A percentile compares a stretch with the other conserved stretches of the same genome.
phyloP scores from a whole-genome alignment of 164 flowering plant species.

The Piper longum region DNA sequence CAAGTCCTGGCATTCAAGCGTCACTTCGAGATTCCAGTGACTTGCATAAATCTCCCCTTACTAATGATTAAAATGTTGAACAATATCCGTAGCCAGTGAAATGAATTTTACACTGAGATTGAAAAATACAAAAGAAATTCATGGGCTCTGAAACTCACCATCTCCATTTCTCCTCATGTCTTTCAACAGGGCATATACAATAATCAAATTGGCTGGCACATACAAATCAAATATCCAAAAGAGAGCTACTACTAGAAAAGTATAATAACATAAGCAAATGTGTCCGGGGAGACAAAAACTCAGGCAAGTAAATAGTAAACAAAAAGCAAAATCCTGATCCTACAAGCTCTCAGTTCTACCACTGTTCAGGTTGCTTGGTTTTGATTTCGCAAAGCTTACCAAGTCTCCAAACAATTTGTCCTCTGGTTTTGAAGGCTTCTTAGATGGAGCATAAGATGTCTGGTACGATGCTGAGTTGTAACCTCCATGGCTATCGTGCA shows the following conservation, averaged over 20 bases:
- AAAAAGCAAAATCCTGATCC: constrained; percentile 8
- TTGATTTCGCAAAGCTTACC: constrained; percentile 67
- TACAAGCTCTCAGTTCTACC: constrained; percentile 60
- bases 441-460: constrained; percentile 38
- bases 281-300: constrained; percentile 2
- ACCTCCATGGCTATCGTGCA: constrained; percentile 34
- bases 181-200: constrained; percentile 20
- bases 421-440: constrained; percentile 62
- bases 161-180: neutral
- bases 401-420: constrained; percentile 95
- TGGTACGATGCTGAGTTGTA: constrained; percentile 27
- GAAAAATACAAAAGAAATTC: neutral
- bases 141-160: neutral
- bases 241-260: constrained; percentile 7
- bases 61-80: too few relatives aligned
- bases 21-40: too few relatives aligned
- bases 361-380: constrained; percentile 35
- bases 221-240: constrained; percentile 3
- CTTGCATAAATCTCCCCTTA: too few relatives aligned
- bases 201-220: constrained; percentile 1
- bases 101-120: too few relatives aligned
- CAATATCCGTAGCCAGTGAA: too few relatives aligned
- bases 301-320: constrained; percentile 2
- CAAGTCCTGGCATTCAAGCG: too few relatives aligned
- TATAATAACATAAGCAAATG: neutral